Conservation (phyloP, 2,329 filamentous ascomycete species). For the Botrytis pseudocinerea region DNA sequence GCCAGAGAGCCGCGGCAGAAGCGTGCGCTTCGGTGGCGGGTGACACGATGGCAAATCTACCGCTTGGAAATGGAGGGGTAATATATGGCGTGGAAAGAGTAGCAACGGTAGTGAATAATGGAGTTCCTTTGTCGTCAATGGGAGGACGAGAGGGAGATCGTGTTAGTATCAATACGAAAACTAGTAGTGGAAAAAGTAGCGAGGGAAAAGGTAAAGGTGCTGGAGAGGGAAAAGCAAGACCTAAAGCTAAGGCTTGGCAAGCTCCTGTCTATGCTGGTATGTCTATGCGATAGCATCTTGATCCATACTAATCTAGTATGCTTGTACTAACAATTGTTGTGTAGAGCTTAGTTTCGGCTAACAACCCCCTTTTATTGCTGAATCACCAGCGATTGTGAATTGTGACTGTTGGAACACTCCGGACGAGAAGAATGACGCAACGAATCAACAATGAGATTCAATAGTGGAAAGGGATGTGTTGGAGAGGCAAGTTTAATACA, state of each 20-base stretch:
- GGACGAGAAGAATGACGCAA: background rate
- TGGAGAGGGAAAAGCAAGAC: conserved; percentile 38
- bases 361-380: background rate
- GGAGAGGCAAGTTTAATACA: background rate
- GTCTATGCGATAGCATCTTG: conserved; percentile 13
- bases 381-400: background rate
- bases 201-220: conserved; percentile 34
- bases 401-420: background rate
- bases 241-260: conserved; percentile 46
- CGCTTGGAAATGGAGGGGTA: conserved; percentile 30
- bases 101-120: conserved; percentile 24
- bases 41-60: conserved; percentile 19
- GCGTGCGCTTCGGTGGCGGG: conserved; percentile 37
- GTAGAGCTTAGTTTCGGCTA: conserved; percentile 21
- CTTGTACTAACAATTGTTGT: conserved; percentile 1
- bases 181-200: conserved; percentile 35
- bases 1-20: conserved; percentile 38
- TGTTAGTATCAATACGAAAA: conserved; percentile 33
- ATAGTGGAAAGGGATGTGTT: background rate
- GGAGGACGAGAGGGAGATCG: conserved; percentile 26
- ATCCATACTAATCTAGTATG: background rate
- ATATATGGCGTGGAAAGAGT: conserved; percentile 35
- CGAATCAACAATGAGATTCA: background rate
- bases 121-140: conserved; percentile 17
- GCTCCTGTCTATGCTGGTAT: conserved; percentile 45